Evolutionary conservation across 1,284 basidiomycete genomes (phyloP), one percentile per base, ranked within the genome.

Genomic region (Exobasidium rhododendri): DNA sequence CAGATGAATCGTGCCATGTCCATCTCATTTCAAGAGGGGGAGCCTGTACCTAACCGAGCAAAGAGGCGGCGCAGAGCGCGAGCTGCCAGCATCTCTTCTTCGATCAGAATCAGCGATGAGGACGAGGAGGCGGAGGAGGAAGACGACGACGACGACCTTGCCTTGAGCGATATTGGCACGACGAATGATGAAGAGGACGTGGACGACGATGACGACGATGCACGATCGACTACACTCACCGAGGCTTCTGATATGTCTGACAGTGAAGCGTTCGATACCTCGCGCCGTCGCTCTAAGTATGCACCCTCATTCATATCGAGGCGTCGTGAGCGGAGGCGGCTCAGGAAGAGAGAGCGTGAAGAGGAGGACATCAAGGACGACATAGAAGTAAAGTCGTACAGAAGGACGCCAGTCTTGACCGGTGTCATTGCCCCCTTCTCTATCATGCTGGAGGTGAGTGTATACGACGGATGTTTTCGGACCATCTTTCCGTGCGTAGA

Each of bases 371-470:
- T 10, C 17, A 40, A 40, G 17, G 35, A 40, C 7, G 35, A 40
- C 7, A 10, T 40, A 40, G 17, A 17, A 40, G 35, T 40, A 7
- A 40, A 40, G 17, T 40, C 35, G 13, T 62, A 62, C 28, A 45
- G 61, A 31, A 35, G 61, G 2, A 75, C 71, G n/a, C 73, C 73
- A 22, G 68, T 75, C 52, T 62, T 75, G 22, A 85, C 86, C 7
- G 89, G 89, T 6, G 81, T 89, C 17, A 72, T 87, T 32, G 86
- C 90, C 20, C 89, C 89, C 0, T 89, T 91, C 71, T 84, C 86
- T 14, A 89, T 92, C 62, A 82, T 92, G 20, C 83, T 92, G 29
- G 89, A 89, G 56, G 35, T 40, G 35, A 40, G 35, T 40, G 61
- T 73, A n/a, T n/a, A n/a, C n/a, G n/a, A n/a, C n/a, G n/a, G n/a